A percentile compares a stretch with the other conserved stretches of the same genome.
These are phyloP conservation scores for Bimuria novae-zelandiae DNA, from an alignment of 2,329 filamentous ascomycete species.

Conservation along the genomic window DNA sequence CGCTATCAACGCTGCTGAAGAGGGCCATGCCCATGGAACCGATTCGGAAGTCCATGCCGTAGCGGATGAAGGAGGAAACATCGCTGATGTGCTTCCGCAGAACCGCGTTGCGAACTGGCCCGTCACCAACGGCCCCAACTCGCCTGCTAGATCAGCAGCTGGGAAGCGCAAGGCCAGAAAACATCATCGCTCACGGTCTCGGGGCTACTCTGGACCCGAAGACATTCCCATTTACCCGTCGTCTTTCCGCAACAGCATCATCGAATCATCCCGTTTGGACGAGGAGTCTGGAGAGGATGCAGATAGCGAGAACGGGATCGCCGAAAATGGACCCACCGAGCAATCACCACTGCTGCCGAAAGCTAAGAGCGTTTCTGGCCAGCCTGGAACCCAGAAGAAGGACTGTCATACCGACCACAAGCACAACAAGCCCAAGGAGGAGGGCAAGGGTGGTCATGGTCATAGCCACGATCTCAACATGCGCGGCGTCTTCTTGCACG, in stretches of 20 bases:
- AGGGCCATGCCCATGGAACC: constrained; percentile 55
- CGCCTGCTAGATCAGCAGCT: constrained; percentile 30
- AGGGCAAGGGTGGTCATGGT: constrained; percentile 63
- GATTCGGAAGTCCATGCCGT: constrained; percentile 51
- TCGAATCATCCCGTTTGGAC: constrained; percentile 72
- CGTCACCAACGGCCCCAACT: constrained; percentile 23
- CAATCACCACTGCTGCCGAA: constrained; percentile 43
- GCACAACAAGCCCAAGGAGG: constrained; percentile 75
- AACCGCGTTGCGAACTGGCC: constrained; percentile 60
- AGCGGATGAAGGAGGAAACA: constrained; percentile 63
- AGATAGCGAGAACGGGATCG: constrained; percentile 57
- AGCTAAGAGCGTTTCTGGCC: constrained; percentile 30
- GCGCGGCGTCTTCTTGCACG: constrained; percentile 72
- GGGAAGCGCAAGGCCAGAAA: constrained; percentile 54
- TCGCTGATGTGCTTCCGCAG: constrained; percentile 67
- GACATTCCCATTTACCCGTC: constrained; percentile 84
- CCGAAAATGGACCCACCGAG: constrained; percentile 47
- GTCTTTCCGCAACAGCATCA: constrained; percentile 90
- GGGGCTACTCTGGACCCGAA: constrained; percentile 62
- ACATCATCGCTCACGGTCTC: constrained; percentile 63
- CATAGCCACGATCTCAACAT: constrained; percentile 88
- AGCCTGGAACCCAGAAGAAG: constrained; percentile 28
- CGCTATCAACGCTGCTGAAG: constrained; percentile 52
- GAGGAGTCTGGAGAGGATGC: constrained; percentile 61
- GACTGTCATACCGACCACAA: constrained; percentile 71